Conservation (phyloP, 345 rosid species). For the Hypericum perforatum region DNA sequence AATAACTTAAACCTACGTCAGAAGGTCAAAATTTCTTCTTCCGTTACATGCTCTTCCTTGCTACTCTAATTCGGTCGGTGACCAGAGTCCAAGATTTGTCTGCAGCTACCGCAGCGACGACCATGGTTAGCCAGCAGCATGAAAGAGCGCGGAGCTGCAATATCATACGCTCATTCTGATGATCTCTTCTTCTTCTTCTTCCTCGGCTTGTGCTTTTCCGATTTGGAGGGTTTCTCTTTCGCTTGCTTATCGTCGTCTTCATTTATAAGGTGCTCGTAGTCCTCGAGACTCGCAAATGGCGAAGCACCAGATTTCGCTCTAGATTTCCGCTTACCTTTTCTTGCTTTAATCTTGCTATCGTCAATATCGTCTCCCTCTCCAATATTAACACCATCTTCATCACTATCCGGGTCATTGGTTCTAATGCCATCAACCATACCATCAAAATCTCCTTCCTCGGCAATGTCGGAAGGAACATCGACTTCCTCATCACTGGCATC, state of each 20-base stretch:
- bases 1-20: too few species aligned
- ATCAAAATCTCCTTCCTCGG: conserved; percentile 41
- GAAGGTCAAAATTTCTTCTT: too few species aligned
- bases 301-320: conserved; percentile 38
- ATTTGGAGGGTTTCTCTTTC: too few species aligned
- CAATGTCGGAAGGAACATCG: conserved; percentile 34
- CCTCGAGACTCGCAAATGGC: conserved; percentile 80
- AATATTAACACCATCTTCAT: conserved; percentile 6
- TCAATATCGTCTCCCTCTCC: conserved; percentile 21
- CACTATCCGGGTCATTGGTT: conserved; percentile 3
- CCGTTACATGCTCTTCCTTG: too few species aligned
- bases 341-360: conserved; percentile 21
- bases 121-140: too few species aligned
- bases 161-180: too few species aligned
- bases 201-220: neutral
- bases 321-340: conserved; percentile 37
- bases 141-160: too few species aligned
- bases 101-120: too few species aligned
- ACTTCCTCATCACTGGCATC: conserved; percentile 57
- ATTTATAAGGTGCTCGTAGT: conserved; percentile 63
- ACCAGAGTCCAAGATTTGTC: too few species aligned
- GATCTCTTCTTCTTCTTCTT: conserved; percentile 18
- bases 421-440: neutral
- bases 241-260: conserved; percentile 19
- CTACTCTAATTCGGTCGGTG: too few species aligned